Evolutionary conservation across 257 asterid species (phyloP).

Genomic region (Echites panduratus): DNA sequence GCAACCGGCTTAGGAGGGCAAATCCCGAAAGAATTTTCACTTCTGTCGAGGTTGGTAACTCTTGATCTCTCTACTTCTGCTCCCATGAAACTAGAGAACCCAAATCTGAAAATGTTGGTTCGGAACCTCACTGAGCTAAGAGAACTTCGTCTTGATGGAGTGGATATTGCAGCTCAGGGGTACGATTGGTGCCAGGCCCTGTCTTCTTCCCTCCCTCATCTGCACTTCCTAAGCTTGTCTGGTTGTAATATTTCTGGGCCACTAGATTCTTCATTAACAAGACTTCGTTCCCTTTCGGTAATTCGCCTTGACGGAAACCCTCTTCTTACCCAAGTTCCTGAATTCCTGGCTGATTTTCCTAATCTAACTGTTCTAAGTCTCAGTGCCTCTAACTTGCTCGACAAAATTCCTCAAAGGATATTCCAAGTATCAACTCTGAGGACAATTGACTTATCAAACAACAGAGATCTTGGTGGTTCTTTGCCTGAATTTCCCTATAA

Average conservation of each 20-base stretch:
- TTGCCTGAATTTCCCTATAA: slow-evolving; percentile 47
- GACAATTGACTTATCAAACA: slow-evolving; percentile 33
- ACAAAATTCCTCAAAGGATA: slow-evolving; percentile 34
- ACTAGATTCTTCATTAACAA: slow-evolving; percentile 23
- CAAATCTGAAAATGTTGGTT: slow-evolving; percentile 18
- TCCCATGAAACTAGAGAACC: slow-evolving; percentile 13
- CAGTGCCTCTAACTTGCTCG: slow-evolving; percentile 31
- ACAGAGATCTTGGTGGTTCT: slow-evolving; percentile 40
- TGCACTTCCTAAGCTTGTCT: slow-evolving; percentile 28
- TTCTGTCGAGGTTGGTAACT: slow-evolving; percentile 9
- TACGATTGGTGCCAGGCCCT: slow-evolving; percentile 25
- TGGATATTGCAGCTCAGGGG: slow-evolving; percentile 21
- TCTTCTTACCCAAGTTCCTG: slow-evolving; percentile 34
- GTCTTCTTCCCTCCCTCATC: slow-evolving; percentile 33
- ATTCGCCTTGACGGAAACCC: slow-evolving; percentile 37
- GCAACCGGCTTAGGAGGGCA: slow-evolving; percentile 8
- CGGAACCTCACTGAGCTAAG: slow-evolving; percentile 26
- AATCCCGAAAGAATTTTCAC: slow-evolving; percentile 15
- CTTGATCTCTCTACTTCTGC: slow-evolving; percentile 8
- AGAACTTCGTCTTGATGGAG: slow-evolving; percentile 40
- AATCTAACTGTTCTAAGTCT: slow-evolving; percentile 29
- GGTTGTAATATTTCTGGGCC: slow-evolving; percentile 28
- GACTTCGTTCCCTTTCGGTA: slow-evolving; percentile 35
- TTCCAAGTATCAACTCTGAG: slow-evolving; percentile 38
- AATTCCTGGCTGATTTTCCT: slow-evolving; percentile 36